Evolutionary conservation across 768 basidiomycete genomes (phyloP), one percentile per base, ranked within the genome.

Genomic region (Tylopilus cervinicoccineus): DNA sequence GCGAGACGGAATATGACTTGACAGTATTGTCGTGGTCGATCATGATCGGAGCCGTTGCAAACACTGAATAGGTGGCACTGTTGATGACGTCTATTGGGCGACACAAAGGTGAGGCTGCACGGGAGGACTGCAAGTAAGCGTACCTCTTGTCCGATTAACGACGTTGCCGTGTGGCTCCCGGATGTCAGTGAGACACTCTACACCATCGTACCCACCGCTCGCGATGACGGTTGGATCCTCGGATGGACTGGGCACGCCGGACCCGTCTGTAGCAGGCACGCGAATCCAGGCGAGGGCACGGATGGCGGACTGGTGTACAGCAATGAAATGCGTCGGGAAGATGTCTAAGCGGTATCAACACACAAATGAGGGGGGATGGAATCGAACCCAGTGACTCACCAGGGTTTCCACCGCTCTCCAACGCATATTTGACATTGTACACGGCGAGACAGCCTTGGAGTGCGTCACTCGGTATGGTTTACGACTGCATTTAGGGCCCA

Each of bases 1-100:
- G 84, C 8, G 83, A 81, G 0, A 86, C 69, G 6, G 84, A 84
- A 60, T 84, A 86, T 3, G 76, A 78, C 62, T 92, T 93, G 45
- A 93, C 76, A 4, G 77, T 78, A 57, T 88, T 87, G 49, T 94
- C 92, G 50, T 86, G 83, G 59, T 94, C 92, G 51, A 85, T 80
- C n/a, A 83, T 84, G 26, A 90, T 75, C 1, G 81, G 79, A 0
- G 86, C 83, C 8, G 86, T 85, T 23, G 75, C 72, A 56, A 80
- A 88, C 5, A 81, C 68, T 9, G 84, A 85, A 66, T 78, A 93
- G 0, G 78, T 70, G 51, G 88, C 73, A 4, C 80, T 67, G 41
- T 80, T 84, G 45, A 88, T 81, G 7, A 88, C 82, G 62, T 89
- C 89, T 91, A 48, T 37, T 19, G 10, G 28, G 14, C 11, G 38